Conservation (phyloP, 768 basidiomycete genomes). For the Mrakia frigida region DNA sequence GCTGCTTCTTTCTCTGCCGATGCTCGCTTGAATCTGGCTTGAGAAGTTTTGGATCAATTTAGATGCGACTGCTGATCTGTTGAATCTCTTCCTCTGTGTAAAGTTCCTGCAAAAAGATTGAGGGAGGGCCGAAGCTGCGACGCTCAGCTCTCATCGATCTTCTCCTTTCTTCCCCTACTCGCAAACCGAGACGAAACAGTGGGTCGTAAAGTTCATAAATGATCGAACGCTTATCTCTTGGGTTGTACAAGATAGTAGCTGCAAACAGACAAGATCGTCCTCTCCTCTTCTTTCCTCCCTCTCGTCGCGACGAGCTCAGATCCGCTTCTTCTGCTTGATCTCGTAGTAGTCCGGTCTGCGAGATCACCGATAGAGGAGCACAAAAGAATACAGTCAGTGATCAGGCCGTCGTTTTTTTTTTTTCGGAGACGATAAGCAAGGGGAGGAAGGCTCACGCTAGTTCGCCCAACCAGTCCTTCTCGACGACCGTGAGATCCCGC, state of each 20-base stretch:
- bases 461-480: constrained; percentile 77
- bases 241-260: too few species aligned
- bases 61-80: not conserved
- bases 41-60: not conserved
- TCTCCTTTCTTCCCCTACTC: too few species aligned
- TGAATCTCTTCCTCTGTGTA: not conserved
- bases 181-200: too few species aligned
- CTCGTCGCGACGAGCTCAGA: not conserved
- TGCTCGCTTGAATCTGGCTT: not conserved
- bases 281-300: not conserved
- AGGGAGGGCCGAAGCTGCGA: too few species aligned
- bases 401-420: too few species aligned
- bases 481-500: constrained; percentile 85
- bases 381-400: not conserved
- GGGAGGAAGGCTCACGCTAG: constrained; percentile 41
- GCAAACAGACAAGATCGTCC: not conserved
- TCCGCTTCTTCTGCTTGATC: constrained; percentile 20
- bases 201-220: too few species aligned
- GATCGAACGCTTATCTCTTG: too few species aligned
- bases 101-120: not conserved
- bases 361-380: not conserved
- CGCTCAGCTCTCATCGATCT: too few species aligned
- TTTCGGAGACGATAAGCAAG: too few species aligned
- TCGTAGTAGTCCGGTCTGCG: constrained; percentile 23
- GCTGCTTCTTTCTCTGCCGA: not conserved